Percentiles rank a stretch among this genome's conserved stretches.
Conservation (phyloP, 352 stramenopile species). For the Phytophthora lateralis region DNA sequence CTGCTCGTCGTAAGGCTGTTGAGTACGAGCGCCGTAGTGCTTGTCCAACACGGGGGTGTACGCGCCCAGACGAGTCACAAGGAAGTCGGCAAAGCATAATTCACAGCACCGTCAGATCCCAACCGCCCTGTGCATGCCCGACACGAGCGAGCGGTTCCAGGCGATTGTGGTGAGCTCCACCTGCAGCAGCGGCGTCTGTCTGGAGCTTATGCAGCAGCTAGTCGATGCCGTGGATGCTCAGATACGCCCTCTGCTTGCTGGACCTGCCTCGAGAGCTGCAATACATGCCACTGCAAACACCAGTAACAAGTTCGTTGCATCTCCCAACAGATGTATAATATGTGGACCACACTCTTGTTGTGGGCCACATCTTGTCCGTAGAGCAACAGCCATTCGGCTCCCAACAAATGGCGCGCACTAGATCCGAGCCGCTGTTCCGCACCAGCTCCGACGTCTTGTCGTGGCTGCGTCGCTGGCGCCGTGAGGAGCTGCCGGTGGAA, state of each 20-base stretch:
- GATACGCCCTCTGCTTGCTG: slow-evolving; percentile 73
- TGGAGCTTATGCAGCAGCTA: slow-evolving; percentile 94
- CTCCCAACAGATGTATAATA: too few relatives aligned
- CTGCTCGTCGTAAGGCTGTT: slow-evolving; percentile 75
- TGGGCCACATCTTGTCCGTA: too few relatives aligned
- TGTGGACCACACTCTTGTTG: too few relatives aligned
- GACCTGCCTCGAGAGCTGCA: too few relatives aligned
- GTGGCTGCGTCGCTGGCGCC: slow-evolving; percentile 46
- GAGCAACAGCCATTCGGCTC: too few relatives aligned
- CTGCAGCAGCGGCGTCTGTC: slow-evolving; percentile 75
- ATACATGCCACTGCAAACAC: too few relatives aligned
- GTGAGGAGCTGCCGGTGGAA: slow-evolving; percentile 38
- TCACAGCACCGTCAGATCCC: slow-evolving; percentile 3
- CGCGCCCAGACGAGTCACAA: slow-evolving; percentile 51
- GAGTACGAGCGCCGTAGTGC: slow-evolving; percentile 77
- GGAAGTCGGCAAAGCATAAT: slow-evolving; percentile 35
- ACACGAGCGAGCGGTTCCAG: slow-evolving; percentile 93
- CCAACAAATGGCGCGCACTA: slow-evolving; percentile 19
- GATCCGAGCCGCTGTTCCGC: neutral
- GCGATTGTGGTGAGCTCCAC: slow-evolving; percentile 99
- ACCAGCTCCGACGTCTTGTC: slow-evolving; percentile 24
- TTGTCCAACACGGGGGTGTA: slow-evolving; percentile 56
- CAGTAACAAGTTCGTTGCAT: too few relatives aligned
- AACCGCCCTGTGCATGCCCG: slow-evolving; percentile 88
- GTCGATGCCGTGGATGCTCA: slow-evolving; percentile 95